A percentile compares a stretch with the other conserved stretches of the same genome.
These are phyloP conservation scores for Exserohilum turcica DNA, from an alignment of 2,329 filamentous ascomycete species.

Conservation along the genomic window DNA sequence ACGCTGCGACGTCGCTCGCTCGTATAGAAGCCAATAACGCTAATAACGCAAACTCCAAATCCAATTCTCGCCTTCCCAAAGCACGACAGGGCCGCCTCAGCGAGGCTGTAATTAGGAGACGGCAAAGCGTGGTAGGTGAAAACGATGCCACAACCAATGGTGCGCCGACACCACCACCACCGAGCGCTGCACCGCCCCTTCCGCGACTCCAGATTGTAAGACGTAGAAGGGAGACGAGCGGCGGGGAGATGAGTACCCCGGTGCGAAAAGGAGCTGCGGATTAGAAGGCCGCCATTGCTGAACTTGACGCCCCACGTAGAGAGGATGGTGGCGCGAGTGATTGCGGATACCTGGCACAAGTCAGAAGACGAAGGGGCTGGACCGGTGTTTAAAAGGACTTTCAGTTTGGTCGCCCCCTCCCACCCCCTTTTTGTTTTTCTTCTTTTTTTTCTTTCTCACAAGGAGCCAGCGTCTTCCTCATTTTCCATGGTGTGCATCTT, in stretches of 20 bases:
- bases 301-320: neutral
- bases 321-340: neutral
- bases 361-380: slow-evolving; percentile 22
- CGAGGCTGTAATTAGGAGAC: slow-evolving; percentile 35
- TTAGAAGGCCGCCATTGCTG: slow-evolving; percentile 14
- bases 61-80: slow-evolving; percentile 37
- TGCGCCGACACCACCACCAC: neutral
- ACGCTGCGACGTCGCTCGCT: slow-evolving; percentile 32
- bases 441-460: neutral
- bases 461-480: neutral
- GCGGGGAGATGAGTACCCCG: slow-evolving; percentile 46
- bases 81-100: slow-evolving; percentile 37
- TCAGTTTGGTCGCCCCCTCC: no score
- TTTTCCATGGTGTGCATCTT: neutral
- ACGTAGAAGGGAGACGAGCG: slow-evolving; percentile 42
- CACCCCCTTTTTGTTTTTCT: no score
- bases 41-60: slow-evolving; percentile 2
- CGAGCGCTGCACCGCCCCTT: slow-evolving; percentile 26
- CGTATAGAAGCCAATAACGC: slow-evolving; percentile 31
- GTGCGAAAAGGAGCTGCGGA: slow-evolving; percentile 18
- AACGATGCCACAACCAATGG: slow-evolving; percentile 21
- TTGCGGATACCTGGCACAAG: slow-evolving; percentile 13
- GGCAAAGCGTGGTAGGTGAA: slow-evolving; percentile 36
- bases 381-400: slow-evolving; percentile 10
- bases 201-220: slow-evolving; percentile 42